Base-by-base conservation (phyloP, 768 basidiomycete species). In the Tephrocybe sp. region DNA sequence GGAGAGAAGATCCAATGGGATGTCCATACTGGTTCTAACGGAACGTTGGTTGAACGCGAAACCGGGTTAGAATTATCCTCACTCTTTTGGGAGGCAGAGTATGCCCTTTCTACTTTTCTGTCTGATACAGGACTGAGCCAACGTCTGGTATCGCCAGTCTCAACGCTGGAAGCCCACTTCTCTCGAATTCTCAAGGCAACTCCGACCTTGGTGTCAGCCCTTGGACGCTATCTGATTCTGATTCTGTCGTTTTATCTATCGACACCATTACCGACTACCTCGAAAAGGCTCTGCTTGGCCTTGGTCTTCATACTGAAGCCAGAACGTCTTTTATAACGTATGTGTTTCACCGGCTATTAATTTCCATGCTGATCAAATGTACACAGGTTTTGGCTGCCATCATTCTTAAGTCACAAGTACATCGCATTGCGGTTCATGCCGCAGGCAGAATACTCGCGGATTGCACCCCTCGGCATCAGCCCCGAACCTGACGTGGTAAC, bases 271-370 rank as follows among this genome's bases (percentile, higher is more conserved):
- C 71, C 3, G 49, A 50, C 1, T 74, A 76, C 53, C 64, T 76
- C 31, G 68, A 76, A 50, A 56, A 51, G 12, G 59, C 59, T 4
- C 57, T 71, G 12, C 25, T 16, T 7, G 54, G 58, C 7, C 64
- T 78, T 1, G 61, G 68, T 0, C 68, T 77, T 6, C 66, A 77
- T 48, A 69, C 62, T 1, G 69, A 74, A 45, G 76, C 74, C 1
- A 63, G 73, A 38, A 73, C 69, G 21, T 71, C 71, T 5, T 78
- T 78, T 59, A 72, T 78, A 53, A 76, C 74, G 69, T 74, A 50
- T 19, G 67, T 57, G 1, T 29, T 25, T 18, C 16, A 11, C 13
- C 21, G 18, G 10, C 18, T 38, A 38, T 16, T 45, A n/a, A 15
- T 18, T 27, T 22, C n/a, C 4, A 11, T 25, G 37, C n/a, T 43